These are phyloP conservation scores for Misopates orontium DNA, from an alignment of 257 asterid species.

Conservation along the genomic window DNA sequence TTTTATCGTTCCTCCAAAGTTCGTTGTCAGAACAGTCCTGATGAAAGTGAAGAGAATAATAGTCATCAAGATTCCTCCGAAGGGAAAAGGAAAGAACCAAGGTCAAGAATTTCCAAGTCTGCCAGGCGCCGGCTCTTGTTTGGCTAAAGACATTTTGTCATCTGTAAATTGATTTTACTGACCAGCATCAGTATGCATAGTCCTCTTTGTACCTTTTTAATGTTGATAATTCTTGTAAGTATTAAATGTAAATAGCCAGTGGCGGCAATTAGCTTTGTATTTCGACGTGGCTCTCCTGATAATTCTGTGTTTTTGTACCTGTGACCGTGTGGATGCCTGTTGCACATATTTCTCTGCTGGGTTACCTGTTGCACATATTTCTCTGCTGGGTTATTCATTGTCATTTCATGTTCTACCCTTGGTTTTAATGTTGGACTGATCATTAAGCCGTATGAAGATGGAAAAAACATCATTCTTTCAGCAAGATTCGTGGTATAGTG, in stretches of 20 bases:
- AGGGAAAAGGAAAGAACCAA: conserved; percentile 46
- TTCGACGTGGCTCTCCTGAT: too few species aligned
- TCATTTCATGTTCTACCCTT: too few species aligned
- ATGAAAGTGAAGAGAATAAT: conserved; percentile 37
- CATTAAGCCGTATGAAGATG: too few species aligned
- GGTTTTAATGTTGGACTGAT: too few species aligned
- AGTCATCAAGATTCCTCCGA: conserved; percentile 37
- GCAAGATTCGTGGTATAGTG: too few species aligned
- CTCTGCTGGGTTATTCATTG: too few species aligned
- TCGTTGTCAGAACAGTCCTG: conserved; percentile 36
- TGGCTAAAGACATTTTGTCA: conserved; percentile 30
- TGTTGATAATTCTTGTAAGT: too few species aligned
- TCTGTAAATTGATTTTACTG: conserved; percentile 21
- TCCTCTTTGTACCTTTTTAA: neutral
- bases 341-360: too few species aligned
- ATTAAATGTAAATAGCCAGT: neutral
- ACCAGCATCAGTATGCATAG: conserved; percentile 25
- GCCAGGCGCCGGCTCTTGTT: conserved; percentile 77
- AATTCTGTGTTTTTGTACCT: too few species aligned
- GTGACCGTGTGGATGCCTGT: too few species aligned
- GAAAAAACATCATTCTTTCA: too few species aligned
- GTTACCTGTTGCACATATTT: too few species aligned
- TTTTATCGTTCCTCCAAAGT: conserved; percentile 75
- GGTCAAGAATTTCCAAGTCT: conserved; percentile 61
- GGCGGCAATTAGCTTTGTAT: neutral